Percentiles rank a stretch among this genome's conserved stretches.
Conservation (phyloP, 2,329 filamentous ascomycete genomes). For the Trichoderma atroviride region DNA sequence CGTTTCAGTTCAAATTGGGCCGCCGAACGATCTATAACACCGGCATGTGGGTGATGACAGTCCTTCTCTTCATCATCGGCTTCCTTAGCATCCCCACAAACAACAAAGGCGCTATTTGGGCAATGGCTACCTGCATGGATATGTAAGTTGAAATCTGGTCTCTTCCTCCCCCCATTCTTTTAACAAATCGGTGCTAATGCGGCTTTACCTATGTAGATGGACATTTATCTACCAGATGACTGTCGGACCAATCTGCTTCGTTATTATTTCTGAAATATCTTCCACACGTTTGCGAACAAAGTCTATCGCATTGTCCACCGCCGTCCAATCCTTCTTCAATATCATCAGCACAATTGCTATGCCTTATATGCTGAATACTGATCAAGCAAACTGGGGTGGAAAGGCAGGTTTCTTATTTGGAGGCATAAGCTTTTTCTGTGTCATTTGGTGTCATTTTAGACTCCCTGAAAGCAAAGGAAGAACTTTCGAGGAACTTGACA, state of each 20-base stretch:
- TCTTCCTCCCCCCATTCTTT: not conserved
- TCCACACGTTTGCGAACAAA: conserved; percentile 40
- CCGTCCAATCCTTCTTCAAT: conserved; percentile 33
- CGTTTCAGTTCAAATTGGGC: conserved; percentile 36
- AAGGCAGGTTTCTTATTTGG: conserved; percentile 40
- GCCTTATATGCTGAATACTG: conserved; percentile 40
- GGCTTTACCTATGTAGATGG: conserved; percentile 34
- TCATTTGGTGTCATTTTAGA: conserved; percentile 36
- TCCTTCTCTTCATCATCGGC: conserved; percentile 48
- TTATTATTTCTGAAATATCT: conserved; percentile 45
- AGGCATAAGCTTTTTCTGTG: conserved; percentile 32
- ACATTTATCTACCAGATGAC: conserved; percentile 46
- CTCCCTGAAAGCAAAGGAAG: conserved; percentile 37
- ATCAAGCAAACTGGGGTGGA: conserved; percentile 38
- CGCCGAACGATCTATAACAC: conserved; percentile 45
- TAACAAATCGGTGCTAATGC: not conserved
- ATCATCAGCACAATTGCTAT: conserved; percentile 35
- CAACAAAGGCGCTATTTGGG: conserved; percentile 40
- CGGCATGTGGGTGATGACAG: conserved; percentile 36
- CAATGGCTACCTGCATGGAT: conserved; percentile 44
- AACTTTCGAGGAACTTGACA: conserved; percentile 40
- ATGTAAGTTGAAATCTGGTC: conserved; percentile 29
- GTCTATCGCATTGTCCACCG: conserved; percentile 38
- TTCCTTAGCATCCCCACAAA: conserved; percentile 42
- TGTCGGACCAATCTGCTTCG: conserved; percentile 48